Evolutionary conservation across 1,284 basidiomycete genomes (phyloP).

Genomic region (Veloboletus limbatus): DNA sequence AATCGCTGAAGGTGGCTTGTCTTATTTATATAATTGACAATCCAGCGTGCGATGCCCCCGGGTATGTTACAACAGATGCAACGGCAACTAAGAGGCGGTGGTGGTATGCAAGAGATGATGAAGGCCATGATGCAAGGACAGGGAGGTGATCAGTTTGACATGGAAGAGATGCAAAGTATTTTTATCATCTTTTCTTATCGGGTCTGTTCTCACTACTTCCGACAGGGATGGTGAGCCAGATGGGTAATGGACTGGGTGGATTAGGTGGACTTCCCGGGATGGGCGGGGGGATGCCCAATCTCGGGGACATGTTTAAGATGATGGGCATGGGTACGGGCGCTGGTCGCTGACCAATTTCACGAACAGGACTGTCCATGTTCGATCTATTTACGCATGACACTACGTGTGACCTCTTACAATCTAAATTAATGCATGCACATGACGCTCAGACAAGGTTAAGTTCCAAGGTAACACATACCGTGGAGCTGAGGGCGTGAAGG

Average conservation of each 20-base stretch:
- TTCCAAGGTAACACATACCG: conserved; percentile 14
- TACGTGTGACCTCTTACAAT: conserved; percentile 10
- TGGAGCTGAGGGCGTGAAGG: conserved; percentile 13
- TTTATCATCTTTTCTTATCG: conserved; percentile 14
- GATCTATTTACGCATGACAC: conserved; percentile 20
- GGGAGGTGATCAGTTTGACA: conserved; percentile 77
- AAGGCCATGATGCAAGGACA: conserved; percentile 92
- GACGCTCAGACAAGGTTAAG: conserved; percentile 29
- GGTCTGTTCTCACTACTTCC: conserved; percentile 16
- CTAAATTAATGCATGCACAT: conserved; percentile 19
- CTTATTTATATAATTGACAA: conserved; percentile 14
- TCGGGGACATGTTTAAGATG: conserved; percentile 81
- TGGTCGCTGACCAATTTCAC: conserved; percentile 29
- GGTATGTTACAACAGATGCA: conserved; percentile 87
- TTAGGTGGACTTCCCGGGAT: conserved; percentile 45
- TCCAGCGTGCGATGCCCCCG: conserved; percentile 83
- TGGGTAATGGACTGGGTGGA: conserved; percentile 67
- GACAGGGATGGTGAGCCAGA: conserved; percentile 80
- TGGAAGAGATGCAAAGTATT: conserved; percentile 85
- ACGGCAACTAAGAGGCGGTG: conserved; percentile 75
- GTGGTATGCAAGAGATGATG: conserved; percentile 95
- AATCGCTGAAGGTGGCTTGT: conserved; percentile 2
- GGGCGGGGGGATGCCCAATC: conserved; percentile 57
- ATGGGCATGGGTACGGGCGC: conserved; percentile 69
- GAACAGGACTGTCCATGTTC: conserved; percentile 7